phyloP scores from a whole-genome alignment of 345 rosid genomes.

The Durio zibethinus region DNA sequence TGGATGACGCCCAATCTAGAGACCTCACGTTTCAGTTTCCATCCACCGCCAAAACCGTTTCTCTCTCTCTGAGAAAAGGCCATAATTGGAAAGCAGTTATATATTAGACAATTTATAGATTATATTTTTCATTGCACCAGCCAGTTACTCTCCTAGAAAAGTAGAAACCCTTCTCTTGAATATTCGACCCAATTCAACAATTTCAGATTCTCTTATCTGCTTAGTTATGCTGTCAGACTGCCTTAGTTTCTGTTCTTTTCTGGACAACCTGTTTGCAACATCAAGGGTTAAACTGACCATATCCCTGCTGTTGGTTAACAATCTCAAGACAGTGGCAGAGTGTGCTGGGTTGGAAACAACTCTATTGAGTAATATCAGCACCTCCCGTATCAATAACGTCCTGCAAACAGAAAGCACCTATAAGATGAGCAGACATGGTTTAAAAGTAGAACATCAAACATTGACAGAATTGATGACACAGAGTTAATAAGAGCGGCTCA shows the following conservation, averaged over 20 bases:
- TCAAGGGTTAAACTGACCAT: constrained; percentile 75
- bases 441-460: background rate
- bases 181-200: constrained; percentile 55
- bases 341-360: constrained; percentile 59
- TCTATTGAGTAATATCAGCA: constrained; percentile 73
- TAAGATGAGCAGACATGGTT: background rate
- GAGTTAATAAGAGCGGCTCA: background rate
- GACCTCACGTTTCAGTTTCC: background rate
- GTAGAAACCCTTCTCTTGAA: constrained; percentile 64
- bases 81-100: background rate
- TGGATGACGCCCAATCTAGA: background rate
- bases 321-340: constrained; percentile 50
- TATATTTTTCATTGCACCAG: no score
- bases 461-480: background rate
- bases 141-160: constrained; percentile 55
- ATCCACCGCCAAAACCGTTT: background rate
- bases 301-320: constrained; percentile 64
- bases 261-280: constrained; percentile 62
- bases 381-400: constrained; percentile 70
- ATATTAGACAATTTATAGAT: background rate
- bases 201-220: constrained; percentile 58
- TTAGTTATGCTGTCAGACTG: constrained; percentile 25
- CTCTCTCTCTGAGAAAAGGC: background rate
- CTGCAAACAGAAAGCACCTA: constrained; percentile 26
- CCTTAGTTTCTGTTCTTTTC: constrained; percentile 31